Evolutionary conservation across 192 early-diverging fungal genomes (phyloP).

Genomic region (Anaeromyces robustus): DNA sequence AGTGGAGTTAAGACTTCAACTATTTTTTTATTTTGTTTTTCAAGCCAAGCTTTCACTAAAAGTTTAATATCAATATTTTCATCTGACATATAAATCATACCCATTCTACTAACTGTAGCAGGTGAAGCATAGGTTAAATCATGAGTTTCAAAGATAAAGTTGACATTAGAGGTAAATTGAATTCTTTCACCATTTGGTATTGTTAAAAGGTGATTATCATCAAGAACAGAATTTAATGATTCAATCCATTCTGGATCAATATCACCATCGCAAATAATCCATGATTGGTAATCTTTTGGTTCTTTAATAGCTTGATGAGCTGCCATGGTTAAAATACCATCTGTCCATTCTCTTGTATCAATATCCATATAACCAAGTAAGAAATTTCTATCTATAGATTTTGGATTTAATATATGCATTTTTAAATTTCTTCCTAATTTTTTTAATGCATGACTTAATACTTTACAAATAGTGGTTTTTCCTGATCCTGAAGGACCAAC

Average conservation of each 20-base stretch:
- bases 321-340: slow-evolving; percentile 34
- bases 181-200: slow-evolving; percentile 50
- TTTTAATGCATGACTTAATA: slow-evolving; percentile 22
- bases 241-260: slow-evolving; percentile 47
- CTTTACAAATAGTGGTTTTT: slow-evolving; percentile 26
- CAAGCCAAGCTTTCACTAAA: slow-evolving; percentile 23
- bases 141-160: slow-evolving; percentile 46
- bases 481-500: slow-evolving; percentile 40
- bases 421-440: slow-evolving; percentile 27
- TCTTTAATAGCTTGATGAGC: slow-evolving; percentile 38
- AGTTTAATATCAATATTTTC: slow-evolving; percentile 27
- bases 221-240: slow-evolving; percentile 39
- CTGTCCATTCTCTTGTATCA: slow-evolving; percentile 42
- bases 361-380: slow-evolving; percentile 42
- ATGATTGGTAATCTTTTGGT: slow-evolving; percentile 22
- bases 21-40: slow-evolving; percentile 11
- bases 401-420: slow-evolving; percentile 28
- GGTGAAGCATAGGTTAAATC: slow-evolving; percentile 43
- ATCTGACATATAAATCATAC: slow-evolving; percentile 48
- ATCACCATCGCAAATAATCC: slow-evolving; percentile 46
- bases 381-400: slow-evolving; percentile 28
- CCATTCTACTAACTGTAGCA: slow-evolving; percentile 43
- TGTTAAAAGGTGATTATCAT: slow-evolving; percentile 37
- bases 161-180: slow-evolving; percentile 42
- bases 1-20: slow-evolving; percentile 10